Base-by-base conservation (phyloP, 2,329 filamentous ascomycete genomes). In the Pseudopithomyces chartarum region DNA sequence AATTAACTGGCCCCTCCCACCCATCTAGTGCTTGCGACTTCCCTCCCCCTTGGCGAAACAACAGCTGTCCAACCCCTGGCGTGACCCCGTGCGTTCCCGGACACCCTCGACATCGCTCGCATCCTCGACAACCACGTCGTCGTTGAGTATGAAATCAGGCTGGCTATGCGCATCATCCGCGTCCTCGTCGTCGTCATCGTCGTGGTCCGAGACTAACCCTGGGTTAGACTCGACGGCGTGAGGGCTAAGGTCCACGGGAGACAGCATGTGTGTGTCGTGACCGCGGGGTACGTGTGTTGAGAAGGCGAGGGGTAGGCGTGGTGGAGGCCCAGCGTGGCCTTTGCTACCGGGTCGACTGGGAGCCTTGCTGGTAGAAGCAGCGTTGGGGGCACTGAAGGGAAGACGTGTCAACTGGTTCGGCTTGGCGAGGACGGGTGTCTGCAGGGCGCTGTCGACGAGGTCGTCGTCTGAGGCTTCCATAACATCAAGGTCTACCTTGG, bases 141-240 rank as follows among this genome's bases (percentile, higher is more conserved):
- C 60, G 53, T 69, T 63, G 58, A 76, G 68, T 38, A 70, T 64
- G 38, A 72, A 62, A 53, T 76, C 74, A 11, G 65, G 69, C 38
- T 74, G 73, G 58, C 71, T 74, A 46, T 66, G 69, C 42, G 73
- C 67, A 56, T 75, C 73, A 46, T 76, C 70, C 22, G 68, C 74
- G 42, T 76, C 74, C 46, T 78, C 76, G 39, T 80, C 77, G 52
- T 80, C 79, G 55, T 82, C 78, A 29, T 80, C 80, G 54, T 82
- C 80, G 64, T 81, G 78, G 59, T 82, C 80, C 61, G 78, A 81
- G 34, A 82, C 78, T 58, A 82, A 68, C 22, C 80, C 80, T 15
- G 80, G 80, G 50, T 80, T 80, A 63, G 78, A 80, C 65, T 82
- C 80, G 52, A 78, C 76, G 2, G 79, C 78, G 56, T 81, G 73